phyloP scores from a whole-genome alignment of 192 early-diverging fungal genomes.

The Coemansia sp. region DNA sequence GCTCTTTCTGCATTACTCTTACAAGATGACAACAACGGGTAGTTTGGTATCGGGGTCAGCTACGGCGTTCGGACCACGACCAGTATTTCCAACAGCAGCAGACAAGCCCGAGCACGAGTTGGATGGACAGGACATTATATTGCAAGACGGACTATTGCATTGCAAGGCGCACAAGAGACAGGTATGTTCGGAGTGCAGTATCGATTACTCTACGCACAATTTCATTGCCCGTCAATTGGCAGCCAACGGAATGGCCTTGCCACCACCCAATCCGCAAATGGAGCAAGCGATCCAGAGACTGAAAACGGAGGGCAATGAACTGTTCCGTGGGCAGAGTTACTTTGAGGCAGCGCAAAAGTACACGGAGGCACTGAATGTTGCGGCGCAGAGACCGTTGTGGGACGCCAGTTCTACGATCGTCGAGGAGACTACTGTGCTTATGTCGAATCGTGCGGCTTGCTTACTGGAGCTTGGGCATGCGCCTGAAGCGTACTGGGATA shows the following conservation, averaged over 20 bases:
- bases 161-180: slow-evolving; percentile 65
- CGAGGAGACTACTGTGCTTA: slow-evolving; percentile 65
- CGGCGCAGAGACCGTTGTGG: slow-evolving; percentile 72
- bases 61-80: slow-evolving; percentile 42
- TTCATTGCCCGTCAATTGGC: slow-evolving; percentile 63
- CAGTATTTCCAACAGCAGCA: slow-evolving; percentile 37
- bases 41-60: neutral
- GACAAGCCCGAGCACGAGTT: slow-evolving; percentile 19
- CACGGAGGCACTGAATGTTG: slow-evolving; percentile 82
- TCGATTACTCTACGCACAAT: slow-evolving; percentile 67
- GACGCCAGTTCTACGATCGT: slow-evolving; percentile 64
- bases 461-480: slow-evolving; percentile 63
- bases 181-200: slow-evolving; percentile 61
- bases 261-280: slow-evolving; percentile 65
- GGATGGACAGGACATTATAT: slow-evolving; percentile 10
- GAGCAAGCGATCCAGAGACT: slow-evolving; percentile 58
- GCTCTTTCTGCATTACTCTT: neutral
- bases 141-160: slow-evolving; percentile 57
- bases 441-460: slow-evolving; percentile 69
- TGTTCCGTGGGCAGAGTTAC: slow-evolving; percentile 79
- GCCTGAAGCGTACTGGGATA: slow-evolving; percentile 70
- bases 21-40: neutral
- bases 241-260: slow-evolving; percentile 62
- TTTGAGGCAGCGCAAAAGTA: slow-evolving; percentile 83
- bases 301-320: slow-evolving; percentile 82